phyloP scores from a whole-genome alignment of 768 basidiomycete genomes.

The Phaffia tasmanica region DNA sequence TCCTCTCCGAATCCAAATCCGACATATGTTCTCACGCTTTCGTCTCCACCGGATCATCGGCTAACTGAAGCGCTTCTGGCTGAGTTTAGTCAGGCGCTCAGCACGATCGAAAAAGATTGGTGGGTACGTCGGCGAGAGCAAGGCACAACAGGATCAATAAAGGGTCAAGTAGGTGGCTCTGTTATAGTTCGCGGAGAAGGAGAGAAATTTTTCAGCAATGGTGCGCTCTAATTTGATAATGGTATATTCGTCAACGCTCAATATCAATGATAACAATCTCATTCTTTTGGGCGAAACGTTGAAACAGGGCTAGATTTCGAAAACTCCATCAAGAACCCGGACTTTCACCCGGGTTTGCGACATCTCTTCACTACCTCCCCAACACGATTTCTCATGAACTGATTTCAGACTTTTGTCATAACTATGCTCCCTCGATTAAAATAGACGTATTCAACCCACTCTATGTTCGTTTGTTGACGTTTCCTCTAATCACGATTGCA shows the following conservation, averaged over 20 bases:
- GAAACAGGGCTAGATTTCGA: constrained; percentile 33
- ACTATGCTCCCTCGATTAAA: neutral
- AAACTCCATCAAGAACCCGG: constrained; percentile 34
- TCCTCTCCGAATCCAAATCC: neutral
- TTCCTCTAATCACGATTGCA: constrained; percentile 29
- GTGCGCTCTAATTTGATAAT: constrained; percentile 16
- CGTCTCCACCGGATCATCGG: constrained; percentile 38
- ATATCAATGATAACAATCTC: neutral
- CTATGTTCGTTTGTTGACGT: constrained; percentile 26
- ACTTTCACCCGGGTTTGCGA: constrained; percentile 36
- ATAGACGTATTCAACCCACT: constrained; percentile 26
- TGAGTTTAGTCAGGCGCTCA: constrained; percentile 32
- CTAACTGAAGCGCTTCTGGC: constrained; percentile 36
- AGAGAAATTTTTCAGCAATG: constrained; percentile 38
- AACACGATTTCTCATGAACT: neutral
- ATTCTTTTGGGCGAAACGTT: too few species aligned
- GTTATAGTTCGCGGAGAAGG: constrained; percentile 34
- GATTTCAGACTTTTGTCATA: neutral
- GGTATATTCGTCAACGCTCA: neutral
- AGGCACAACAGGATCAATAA: constrained; percentile 26
- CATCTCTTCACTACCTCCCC: neutral
- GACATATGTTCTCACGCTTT: constrained; percentile 34
- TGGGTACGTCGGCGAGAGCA: constrained; percentile 23
- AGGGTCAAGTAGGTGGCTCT: constrained; percentile 32
- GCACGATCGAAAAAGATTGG: constrained; percentile 38